These are phyloP conservation scores for Ustilaginoidea virens DNA, from an alignment of 2,329 filamentous ascomycete genomes.

Conservation along the genomic window DNA sequence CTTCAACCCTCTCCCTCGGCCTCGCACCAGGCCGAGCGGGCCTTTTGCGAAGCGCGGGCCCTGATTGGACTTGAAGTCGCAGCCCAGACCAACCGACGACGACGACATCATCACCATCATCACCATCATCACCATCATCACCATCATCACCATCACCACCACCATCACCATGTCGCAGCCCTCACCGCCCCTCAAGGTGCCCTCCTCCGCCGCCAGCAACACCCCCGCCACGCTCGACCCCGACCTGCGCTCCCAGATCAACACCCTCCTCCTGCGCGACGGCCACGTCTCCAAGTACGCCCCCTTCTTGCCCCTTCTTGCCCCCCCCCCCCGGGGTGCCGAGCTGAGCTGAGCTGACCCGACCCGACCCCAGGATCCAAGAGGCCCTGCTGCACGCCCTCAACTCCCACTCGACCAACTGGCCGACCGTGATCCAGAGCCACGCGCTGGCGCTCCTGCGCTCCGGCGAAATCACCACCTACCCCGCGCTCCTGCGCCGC, in stretches of 20 bases:
- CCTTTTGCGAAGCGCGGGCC: too few species aligned
- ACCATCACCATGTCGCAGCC: conserved; percentile 27
- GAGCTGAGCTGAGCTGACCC: background rate
- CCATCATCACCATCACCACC: background rate
- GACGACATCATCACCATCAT: background rate
- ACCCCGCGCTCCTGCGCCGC: conserved; percentile 43
- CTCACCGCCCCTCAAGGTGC: conserved; percentile 44
- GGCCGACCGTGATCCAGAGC: conserved; percentile 43
- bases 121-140: background rate
- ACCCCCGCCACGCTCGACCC: conserved; percentile 44
- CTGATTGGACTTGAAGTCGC: too few species aligned
- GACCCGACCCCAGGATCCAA: conserved; percentile 37
- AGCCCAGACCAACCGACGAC: too few species aligned
- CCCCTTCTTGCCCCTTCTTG: background rate
- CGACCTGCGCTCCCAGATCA: conserved; percentile 47
- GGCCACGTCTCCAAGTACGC: conserved; percentile 43
- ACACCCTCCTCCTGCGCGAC: conserved; percentile 39
- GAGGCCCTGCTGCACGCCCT: conserved; percentile 47
- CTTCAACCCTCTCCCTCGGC: too few species aligned
- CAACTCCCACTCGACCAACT: conserved; percentile 42
- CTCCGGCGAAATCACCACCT: conserved; percentile 41
- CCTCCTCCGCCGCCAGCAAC: conserved; percentile 42
- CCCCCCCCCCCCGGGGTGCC: background rate
- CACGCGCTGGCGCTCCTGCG: conserved; percentile 47
- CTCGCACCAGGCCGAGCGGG: too few species aligned